Evolutionary conservation across 2,329 filamentous ascomycete genomes (phyloP), one percentile per base, ranked within the genome.

Genomic region (Fusarium sp.): DNA sequence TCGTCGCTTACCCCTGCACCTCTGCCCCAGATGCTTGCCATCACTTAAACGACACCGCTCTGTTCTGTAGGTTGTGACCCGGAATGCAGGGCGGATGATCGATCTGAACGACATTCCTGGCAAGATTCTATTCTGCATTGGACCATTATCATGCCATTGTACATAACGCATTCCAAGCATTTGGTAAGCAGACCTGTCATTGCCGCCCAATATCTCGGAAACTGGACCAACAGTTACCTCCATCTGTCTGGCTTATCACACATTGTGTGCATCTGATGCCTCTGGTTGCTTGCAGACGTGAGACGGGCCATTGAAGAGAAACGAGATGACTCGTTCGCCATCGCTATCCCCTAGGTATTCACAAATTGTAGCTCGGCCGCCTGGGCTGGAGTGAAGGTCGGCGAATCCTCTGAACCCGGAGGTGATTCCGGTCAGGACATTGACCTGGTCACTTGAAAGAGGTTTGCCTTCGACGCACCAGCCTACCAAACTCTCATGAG

Each of bases 281-380:
- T 27, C 29, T 31, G n/a, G n/a, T 53, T 62, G 29, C 20, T 53
- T 36, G 35, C 55, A 58, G 25, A 49, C n/a, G 17, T 50, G 49
- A 18, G 54, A 56, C 17, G 75, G 74, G 25, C 76, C 78, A 31
- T 70, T 63, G 7, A 65, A 66, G 29, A 82, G 71, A 62, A 82
- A 82, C 2, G 73, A 65, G 20, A 80, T 66, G 31, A 83, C 62
- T 14, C 80, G 75, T 6, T 47, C 47, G 18, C 74, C 78, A 54
- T 82, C 80, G 31, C 33, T 52, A 8, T 73, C 67, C 3, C 81
- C 81, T n/a, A 83, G 70, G 33, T 72, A 72, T 25, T 77, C 72
- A 36, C 69, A 60, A 27, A 83, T 66, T 11, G 38, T 42, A 29
- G 60, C 53, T 56, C 72, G 68, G 15, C 76, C 70, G n/a, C 70